Base-by-base conservation (phyloP, 805 yeast species). In the Wickerhamiella qilinensis region DNA sequence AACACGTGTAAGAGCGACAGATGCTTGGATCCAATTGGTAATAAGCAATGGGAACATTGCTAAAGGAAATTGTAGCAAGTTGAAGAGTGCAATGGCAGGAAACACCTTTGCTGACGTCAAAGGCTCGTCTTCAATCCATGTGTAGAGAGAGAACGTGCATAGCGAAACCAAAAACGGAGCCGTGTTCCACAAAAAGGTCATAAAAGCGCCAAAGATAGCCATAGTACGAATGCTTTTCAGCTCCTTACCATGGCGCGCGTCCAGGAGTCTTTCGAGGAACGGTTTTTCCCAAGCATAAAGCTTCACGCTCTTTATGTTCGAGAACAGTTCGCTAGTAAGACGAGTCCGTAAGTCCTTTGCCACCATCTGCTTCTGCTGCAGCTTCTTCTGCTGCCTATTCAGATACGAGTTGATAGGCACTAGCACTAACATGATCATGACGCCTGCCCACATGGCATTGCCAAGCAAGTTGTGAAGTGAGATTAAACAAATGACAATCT, bases 241-340 rank as follows among this genome's bases (percentile, higher is more conserved):
- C 59, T 86, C 95, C 50, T 77, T 76, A 34, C 82, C 82, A 54
- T 88, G 84, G 68, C 99, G 78, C 18, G 88, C 93, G 51, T 75
- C 62, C 46, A 73, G 72, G 41, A 93, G 65, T 49, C 78, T 79
- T 21, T 67, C 69, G 52, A 73, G 71, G 55, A 83, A 85, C 3
- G 97, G 93, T 24, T 56, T 62, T 60, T 91, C 99, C 99, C 99
- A 91, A 2, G 93, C 93, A 53, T 91, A 91, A 36, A 93, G 67
- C 57, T 91, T 91, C 55, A 91, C 66, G 11, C 95, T 83, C 60
- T 85, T 86, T 54, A 86, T 83, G 51, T 83, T 83, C 55, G 81
- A 78, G 52, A 86, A 67, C 38, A 86, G 83, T 57, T 86, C 96
- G 43, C 81, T 76, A 39, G 83, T 77, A 33, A 85, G 63, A 44